Evolutionary conservation across 2,329 filamentous ascomycete genomes (phyloP).

Genomic region (Phaeoacremonium minimum): DNA sequence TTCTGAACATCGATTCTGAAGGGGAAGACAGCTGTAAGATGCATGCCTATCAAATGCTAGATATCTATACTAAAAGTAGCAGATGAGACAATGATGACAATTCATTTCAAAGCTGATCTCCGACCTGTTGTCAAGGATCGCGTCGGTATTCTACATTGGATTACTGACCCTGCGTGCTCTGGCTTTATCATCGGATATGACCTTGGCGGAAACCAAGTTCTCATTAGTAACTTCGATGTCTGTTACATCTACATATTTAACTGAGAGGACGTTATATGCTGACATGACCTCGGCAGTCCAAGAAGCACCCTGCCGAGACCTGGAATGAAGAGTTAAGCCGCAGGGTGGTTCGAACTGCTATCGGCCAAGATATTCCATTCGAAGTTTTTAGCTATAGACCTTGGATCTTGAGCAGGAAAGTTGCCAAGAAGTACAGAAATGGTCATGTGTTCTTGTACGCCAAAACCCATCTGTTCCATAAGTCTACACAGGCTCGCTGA

Average conservation of each 20-base stretch:
- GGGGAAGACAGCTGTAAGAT: slow-evolving; percentile 34
- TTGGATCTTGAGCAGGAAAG: slow-evolving; percentile 34
- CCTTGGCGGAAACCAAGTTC: slow-evolving; percentile 31
- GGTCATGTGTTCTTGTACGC: slow-evolving; percentile 31
- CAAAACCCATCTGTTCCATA: not conserved
- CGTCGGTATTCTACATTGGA: slow-evolving; percentile 39
- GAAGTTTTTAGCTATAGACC: slow-evolving; percentile 33
- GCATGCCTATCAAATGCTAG: too few relatives aligned
- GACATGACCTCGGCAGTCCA: slow-evolving; percentile 13
- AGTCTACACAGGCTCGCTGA: not conserved
- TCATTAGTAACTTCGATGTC: slow-evolving; percentile 39
- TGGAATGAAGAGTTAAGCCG: slow-evolving; percentile 29
- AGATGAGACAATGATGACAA: slow-evolving; percentile 42
- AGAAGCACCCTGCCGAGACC: slow-evolving; percentile 24
- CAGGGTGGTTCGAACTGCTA: slow-evolving; percentile 22
- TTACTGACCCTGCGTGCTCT: slow-evolving; percentile 34
- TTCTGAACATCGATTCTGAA: slow-evolving; percentile 28
- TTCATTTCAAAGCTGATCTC: slow-evolving; percentile 36
- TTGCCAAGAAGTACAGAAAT: slow-evolving; percentile 28
- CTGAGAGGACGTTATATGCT: not conserved
- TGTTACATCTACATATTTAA: slow-evolving; percentile 4
- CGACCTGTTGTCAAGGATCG: slow-evolving; percentile 27
- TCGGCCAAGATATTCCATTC: slow-evolving; percentile 25
- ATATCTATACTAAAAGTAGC: too few relatives aligned
- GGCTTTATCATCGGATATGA: slow-evolving; percentile 40